Evolutionary conservation across 1,139 yeast genomes (phyloP).

Genomic region (Protomyces gravidus): DNA sequence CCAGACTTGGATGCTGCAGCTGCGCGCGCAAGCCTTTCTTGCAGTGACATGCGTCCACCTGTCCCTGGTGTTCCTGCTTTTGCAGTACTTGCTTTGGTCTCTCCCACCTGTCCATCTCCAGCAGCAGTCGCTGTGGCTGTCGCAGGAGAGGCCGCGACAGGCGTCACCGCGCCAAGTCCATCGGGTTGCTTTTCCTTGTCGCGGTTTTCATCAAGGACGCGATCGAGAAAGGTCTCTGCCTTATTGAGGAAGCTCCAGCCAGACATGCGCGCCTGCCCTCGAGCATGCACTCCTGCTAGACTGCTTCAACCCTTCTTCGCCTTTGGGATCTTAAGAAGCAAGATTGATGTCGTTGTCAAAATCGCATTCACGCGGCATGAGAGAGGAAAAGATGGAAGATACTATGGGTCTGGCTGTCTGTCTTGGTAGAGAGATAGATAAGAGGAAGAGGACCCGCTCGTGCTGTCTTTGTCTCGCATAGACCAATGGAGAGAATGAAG

Average conservation of each 20-base stretch:
- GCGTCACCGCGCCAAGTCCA: not conserved
- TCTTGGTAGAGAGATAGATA: no score
- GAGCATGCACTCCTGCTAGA: no score
- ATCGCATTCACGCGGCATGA: no score
- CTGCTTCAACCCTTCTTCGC: not conserved
- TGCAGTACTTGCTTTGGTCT: not conserved
- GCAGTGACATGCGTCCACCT: not conserved
- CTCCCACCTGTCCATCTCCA: not conserved
- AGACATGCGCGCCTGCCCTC: constrained; percentile 1
- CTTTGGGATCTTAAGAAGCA: not conserved
- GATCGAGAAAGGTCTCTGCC: constrained; percentile 22
- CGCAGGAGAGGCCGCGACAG: not conserved
- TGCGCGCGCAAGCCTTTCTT: constrained; percentile 13
- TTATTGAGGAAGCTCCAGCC: constrained; percentile 23
- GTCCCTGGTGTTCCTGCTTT: not conserved
- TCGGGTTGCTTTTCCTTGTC: not conserved
- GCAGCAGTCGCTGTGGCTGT: not conserved
- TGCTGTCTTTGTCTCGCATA: no score
- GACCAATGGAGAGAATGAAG: no score
- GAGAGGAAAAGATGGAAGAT: no score
- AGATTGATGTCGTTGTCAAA: no score
- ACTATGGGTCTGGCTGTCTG: no score
- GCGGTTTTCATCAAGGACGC: constrained; percentile 21
- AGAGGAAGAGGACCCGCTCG: no score
- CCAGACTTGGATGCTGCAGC: constrained; percentile 1